A percentile compares a stretch with the other conserved stretches of the same genome.
Evolutionary conservation across 2,329 filamentous ascomycete species (phyloP).

Genomic region (Diaporthe citrichinensis): DNA sequence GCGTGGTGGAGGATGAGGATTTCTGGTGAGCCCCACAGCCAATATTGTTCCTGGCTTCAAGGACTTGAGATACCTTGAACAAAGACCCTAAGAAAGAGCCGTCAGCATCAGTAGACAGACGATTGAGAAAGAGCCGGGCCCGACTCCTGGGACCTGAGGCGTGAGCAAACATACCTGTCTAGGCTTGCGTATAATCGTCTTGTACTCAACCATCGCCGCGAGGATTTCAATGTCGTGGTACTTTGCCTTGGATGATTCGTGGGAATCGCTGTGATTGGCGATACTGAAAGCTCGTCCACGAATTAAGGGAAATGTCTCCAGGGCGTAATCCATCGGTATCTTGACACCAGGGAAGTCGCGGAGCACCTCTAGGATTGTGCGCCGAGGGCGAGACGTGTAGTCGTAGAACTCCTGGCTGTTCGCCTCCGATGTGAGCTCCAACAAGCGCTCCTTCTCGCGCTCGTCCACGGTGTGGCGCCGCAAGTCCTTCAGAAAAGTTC

Average conservation of each 20-base stretch:
- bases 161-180: slow-evolving; percentile 63
- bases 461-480: slow-evolving; percentile 80
- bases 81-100: slow-evolving; percentile 73
- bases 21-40: slow-evolving; percentile 70
- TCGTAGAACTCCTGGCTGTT: slow-evolving; percentile 95
- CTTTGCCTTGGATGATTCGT: slow-evolving; percentile 11
- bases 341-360: slow-evolving; percentile 90
- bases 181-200: slow-evolving; percentile 86
- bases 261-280: slow-evolving; percentile 71
- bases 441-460: slow-evolving; percentile 83
- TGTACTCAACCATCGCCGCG: slow-evolving; percentile 91
- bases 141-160: not conserved
- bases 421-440: slow-evolving; percentile 85
- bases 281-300: slow-evolving; percentile 96
- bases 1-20: slow-evolving; percentile 59
- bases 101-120: not conserved
- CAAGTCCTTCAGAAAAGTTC: slow-evolving; percentile 86
- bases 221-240: slow-evolving; percentile 74
- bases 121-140: not conserved
- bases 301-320: slow-evolving; percentile 83
- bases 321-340: slow-evolving; percentile 80
- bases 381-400: slow-evolving; percentile 90
- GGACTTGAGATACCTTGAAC: slow-evolving; percentile 85
- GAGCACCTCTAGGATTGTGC: slow-evolving; percentile 92
- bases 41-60: slow-evolving; percentile 72